phyloP scores from a whole-genome alignment of 2,329 filamentous ascomycete species.

The Elsinoe ampelina region DNA sequence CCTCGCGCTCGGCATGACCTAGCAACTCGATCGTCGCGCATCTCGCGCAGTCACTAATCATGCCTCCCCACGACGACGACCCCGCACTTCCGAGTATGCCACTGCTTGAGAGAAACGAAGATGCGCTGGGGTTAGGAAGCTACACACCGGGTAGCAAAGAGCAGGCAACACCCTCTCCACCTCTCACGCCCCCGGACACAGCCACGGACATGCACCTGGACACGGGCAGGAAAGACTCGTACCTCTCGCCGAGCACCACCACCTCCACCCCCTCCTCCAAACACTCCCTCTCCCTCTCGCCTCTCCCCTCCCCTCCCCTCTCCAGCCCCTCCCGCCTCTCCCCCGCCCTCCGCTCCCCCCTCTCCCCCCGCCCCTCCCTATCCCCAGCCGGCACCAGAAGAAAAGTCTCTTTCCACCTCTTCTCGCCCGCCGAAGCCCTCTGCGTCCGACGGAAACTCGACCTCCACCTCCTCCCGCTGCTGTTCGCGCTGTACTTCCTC shows the following conservation, averaged over 20 bases:
- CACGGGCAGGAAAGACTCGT: neutral
- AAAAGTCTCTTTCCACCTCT: constrained; percentile 36
- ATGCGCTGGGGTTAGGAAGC: no score
- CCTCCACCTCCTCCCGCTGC: constrained; percentile 64
- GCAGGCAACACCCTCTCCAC: no score
- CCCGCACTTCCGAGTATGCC: neutral
- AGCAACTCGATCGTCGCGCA: no score
- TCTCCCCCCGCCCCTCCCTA: neutral
- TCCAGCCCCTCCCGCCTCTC: neutral
- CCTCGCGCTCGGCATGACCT: neutral
- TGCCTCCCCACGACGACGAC: constrained; percentile 6
- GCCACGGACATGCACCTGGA: no score
- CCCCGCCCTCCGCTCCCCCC: neutral
- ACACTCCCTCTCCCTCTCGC: neutral
- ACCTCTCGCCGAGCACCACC: neutral
- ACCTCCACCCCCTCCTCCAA: neutral
- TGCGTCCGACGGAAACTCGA: constrained; percentile 65
- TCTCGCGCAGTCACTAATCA: neutral
- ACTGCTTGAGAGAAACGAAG: neutral
- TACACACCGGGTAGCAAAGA: no score
- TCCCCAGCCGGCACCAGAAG: no score
- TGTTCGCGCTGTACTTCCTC: constrained; percentile 74
- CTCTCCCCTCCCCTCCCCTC: neutral
- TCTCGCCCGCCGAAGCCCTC: constrained; percentile 61
- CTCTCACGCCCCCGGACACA: neutral